phyloP scores from a whole-genome alignment of 73 alveolate species.

The Paramecium tetraurelia region DNA sequence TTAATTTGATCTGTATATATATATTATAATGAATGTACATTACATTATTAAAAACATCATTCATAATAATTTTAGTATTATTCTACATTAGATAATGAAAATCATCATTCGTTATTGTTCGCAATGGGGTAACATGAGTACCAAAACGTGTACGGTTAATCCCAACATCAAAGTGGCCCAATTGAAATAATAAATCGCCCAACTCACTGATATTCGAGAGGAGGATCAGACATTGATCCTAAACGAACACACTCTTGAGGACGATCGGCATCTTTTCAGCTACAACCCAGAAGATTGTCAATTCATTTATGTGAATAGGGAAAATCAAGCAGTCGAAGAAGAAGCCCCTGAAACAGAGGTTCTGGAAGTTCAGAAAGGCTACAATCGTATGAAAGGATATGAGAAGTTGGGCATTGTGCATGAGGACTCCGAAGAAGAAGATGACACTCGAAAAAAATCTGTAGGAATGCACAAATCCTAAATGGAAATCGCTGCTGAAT shows the following conservation, averaged over 20 bases:
- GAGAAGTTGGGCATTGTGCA: background rate
- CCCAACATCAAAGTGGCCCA: background rate
- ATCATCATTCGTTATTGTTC: constrained; percentile 21
- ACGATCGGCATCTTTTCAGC: background rate
- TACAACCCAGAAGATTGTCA: background rate
- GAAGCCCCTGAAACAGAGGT: background rate
- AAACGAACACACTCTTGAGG: background rate
- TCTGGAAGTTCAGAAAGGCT: background rate
- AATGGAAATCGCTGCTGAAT: background rate
- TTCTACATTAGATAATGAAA: background rate
- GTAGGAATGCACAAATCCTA: background rate
- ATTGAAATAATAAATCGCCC: background rate
- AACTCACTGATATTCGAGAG: background rate
- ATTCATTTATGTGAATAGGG: background rate
- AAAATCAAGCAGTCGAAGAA: background rate
- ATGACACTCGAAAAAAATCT: background rate
- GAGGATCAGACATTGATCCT: background rate
- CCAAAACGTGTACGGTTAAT: background rate
- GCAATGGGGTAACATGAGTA: constrained; percentile 45
- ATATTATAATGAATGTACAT: background rate
- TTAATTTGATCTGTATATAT: background rate
- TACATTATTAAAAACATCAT: background rate
- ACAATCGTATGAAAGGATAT: background rate
- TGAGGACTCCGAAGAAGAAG: background rate
- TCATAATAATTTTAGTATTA: background rate